Percentiles rank a stretch among this genome's conserved stretches.
Evolutionary conservation across 768 basidiomycete species (phyloP).

Genomic region (Xerocomellus chrysenteron): DNA sequence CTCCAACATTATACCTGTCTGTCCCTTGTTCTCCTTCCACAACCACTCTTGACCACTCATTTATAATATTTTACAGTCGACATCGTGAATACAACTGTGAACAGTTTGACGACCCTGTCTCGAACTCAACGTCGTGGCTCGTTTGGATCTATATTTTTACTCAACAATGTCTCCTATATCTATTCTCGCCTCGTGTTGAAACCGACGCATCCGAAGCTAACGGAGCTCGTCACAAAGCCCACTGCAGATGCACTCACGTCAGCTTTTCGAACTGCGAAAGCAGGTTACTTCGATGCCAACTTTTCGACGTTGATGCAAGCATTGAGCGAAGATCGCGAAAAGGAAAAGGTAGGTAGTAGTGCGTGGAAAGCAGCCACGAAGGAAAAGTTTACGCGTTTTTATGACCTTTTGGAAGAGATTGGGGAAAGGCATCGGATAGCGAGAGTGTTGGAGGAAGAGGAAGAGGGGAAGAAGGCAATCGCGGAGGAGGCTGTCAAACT

Average conservation of each 20-base stretch:
- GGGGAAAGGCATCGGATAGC: conserved; percentile 72
- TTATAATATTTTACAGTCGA: conserved; percentile 45
- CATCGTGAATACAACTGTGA: conserved; percentile 64
- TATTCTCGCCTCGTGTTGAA: conserved; percentile 56
- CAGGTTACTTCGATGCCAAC: conserved; percentile 81
- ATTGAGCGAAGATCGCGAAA: conserved; percentile 46
- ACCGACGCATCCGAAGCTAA: conserved; percentile 47
- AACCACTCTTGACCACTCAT: background rate
- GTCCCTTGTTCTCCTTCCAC: conserved; percentile 26
- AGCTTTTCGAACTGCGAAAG: conserved; percentile 77
- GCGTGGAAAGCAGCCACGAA: conserved; percentile 60
- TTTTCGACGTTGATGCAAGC: conserved; percentile 74
- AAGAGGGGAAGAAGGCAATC: conserved; percentile 54
- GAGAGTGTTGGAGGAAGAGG: conserved; percentile 70
- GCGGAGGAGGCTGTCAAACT: conserved; percentile 75
- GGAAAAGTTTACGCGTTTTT: conserved; percentile 82
- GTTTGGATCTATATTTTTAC: conserved; percentile 71
- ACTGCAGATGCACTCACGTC: conserved; percentile 64
- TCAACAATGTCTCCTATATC: conserved; percentile 78
- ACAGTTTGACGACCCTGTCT: conserved; percentile 61
- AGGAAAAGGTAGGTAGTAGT: conserved; percentile 45
- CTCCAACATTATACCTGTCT: conserved; percentile 75
- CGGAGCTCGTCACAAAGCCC: conserved; percentile 56
- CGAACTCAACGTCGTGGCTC: conserved; percentile 59
- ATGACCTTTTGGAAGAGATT: conserved; percentile 76